phyloP scores from a whole-genome alignment of 768 basidiomycete genomes.

The Tremella fuciformis region DNA sequence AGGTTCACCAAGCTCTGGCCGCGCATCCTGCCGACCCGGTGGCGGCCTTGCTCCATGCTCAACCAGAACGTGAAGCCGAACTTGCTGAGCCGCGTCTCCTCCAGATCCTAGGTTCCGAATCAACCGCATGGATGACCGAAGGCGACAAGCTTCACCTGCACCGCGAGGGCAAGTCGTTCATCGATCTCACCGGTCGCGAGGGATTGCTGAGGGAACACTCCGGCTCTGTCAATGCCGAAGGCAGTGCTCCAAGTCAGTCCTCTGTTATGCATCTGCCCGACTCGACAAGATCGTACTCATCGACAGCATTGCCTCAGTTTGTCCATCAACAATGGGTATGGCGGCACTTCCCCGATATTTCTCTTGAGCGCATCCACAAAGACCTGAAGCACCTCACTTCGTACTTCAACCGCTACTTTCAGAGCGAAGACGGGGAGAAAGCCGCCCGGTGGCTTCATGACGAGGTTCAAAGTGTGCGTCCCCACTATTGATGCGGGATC shows the following conservation, averaged over 20 bases:
- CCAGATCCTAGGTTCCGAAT: slow-evolving; percentile 14
- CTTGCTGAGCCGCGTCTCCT: slow-evolving; percentile 25
- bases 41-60: slow-evolving; percentile 14
- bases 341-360: slow-evolving; percentile 22
- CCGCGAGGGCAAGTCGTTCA: slow-evolving; percentile 24
- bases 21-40: slow-evolving; percentile 23
- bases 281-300: neutral
- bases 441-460: slow-evolving; percentile 29
- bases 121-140: slow-evolving; percentile 29
- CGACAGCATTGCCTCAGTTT: slow-evolving; percentile 23
- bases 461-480: slow-evolving; percentile 20
- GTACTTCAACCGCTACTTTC: slow-evolving; percentile 34
- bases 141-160: slow-evolving; percentile 33
- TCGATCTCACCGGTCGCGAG: slow-evolving; percentile 28
- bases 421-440: slow-evolving; percentile 18
- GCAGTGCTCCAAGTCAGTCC: neutral
- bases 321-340: slow-evolving; percentile 24
- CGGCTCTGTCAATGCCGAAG: neutral
- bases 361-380: slow-evolving; percentile 20
- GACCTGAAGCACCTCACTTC: slow-evolving; percentile 20
- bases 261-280: neutral
- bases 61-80: slow-evolving; percentile 14
- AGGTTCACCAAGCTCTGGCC: slow-evolving; percentile 7
- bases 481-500: neutral
- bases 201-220: neutral